Conservation (phyloP, 371 early-diverging fungal genomes). For the Blyttiomyces sp. region DNA sequence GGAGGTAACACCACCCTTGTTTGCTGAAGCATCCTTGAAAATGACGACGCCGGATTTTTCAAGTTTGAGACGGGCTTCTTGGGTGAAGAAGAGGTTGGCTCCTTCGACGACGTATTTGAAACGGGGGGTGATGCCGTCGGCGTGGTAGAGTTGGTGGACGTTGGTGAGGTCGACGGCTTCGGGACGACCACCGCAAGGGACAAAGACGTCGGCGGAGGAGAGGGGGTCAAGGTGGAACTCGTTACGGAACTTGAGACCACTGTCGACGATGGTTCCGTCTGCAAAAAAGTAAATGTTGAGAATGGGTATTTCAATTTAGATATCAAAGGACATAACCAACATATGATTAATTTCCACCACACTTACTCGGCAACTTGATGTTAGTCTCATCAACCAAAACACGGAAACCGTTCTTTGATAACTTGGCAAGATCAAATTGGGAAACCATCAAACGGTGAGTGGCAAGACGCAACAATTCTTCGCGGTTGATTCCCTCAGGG, state of each 20-base stretch:
- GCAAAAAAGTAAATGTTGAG: too few species aligned
- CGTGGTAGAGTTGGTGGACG: conserved; percentile 70
- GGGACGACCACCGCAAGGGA: conserved; percentile 98
- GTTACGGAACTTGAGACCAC: conserved; percentile 93
- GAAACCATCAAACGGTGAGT: conserved; percentile 78
- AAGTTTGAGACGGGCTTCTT: conserved; percentile 91
- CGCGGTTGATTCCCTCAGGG: conserved; percentile 87
- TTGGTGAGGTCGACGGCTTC: conserved; percentile 95
- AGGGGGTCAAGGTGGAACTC: conserved; percentile 88
- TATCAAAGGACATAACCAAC: conserved; percentile 1
- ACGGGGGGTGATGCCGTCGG: conserved; percentile 70
- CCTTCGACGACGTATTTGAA: conserved; percentile 99
- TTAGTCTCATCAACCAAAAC: conserved; percentile 90
- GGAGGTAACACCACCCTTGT: conserved; percentile 98
- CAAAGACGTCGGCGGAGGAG: conserved; percentile 83
- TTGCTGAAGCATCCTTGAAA: conserved; percentile 98
- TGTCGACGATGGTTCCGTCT: conserved; percentile 81
- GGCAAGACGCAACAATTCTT: conserved; percentile 82
- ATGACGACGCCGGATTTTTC: conserved; percentile 91
- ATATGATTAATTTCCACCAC: not conserved
- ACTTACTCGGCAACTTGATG: conserved; percentile 68
- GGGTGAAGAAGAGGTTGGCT: conserved; percentile 97
- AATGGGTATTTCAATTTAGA: not conserved
- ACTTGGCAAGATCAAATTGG: conserved; percentile 79
- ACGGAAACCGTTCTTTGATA: conserved; percentile 84